Base-by-base conservation (phyloP, 768 basidiomycete genomes). In the Termitomyces titanicus region DNA sequence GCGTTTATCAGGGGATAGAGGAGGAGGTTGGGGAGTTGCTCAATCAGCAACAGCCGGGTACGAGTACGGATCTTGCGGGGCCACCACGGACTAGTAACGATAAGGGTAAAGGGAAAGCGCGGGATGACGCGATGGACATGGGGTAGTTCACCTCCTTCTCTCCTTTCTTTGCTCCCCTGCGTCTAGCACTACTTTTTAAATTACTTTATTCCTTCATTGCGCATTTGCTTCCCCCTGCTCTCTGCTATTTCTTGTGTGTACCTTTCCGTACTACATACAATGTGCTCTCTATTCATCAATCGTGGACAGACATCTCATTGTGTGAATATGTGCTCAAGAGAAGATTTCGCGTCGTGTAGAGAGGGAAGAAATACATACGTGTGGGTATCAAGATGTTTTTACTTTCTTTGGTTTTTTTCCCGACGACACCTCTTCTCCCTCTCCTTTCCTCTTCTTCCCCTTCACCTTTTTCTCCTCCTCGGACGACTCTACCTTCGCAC, bases 1-100 rank as follows among this genome's bases (percentile, higher is more conserved):
- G 88, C 66, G 72, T 95, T 11, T 98, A 82, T 68, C 78, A 80
- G 49, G 94, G 87, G 20, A 70, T 92, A 47, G 86, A 89, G 4
- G 85, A 87, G 54, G 84, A 84, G 59, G 77, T 87, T 8, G 66
- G 69, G 46, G 71, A 63, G 58, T 71, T 76, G 64, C 70, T 73
- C 56, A 54, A 70, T 39, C 60, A 63, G 24, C 66, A 13, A 29
- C n/a, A 31, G 45, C 11, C 29, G 15, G 6, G 45, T 13, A 11
- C 5, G 29, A 9, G 29, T 20, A 4, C 13, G 42, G 63, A 64
- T 25, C 52, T 50, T 9, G 46, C 56, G 38, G 62, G 61, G 12
- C 51, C 56, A 56, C 52, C 58, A 55, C 65, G 60, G 56, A 61
- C 47, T 60, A 58, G 37, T 42, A 52, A 56, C 40, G 64, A 63